Conservation (phyloP, 257 asterid species). For the Osmanthus fragrans region DNA sequence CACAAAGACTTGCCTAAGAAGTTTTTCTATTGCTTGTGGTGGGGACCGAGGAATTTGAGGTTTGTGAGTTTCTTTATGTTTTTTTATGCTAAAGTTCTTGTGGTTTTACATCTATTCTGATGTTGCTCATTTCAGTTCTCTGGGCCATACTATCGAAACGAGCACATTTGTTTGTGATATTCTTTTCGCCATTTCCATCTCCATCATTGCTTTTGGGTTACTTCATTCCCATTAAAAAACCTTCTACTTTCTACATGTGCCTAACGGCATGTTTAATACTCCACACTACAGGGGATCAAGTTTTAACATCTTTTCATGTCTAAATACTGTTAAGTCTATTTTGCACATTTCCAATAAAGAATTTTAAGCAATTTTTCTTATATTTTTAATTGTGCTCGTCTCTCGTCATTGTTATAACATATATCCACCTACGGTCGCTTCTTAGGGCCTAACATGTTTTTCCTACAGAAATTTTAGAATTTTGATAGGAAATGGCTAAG, state of each 20-base stretch:
- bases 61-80: slow-evolving; percentile 9
- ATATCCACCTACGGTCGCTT: not conserved
- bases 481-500: not conserved
- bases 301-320: not conserved
- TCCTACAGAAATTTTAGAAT: not conserved
- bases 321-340: too few species aligned
- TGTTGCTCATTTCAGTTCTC: too few species aligned
- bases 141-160: too few species aligned
- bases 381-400: too few species aligned
- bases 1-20: slow-evolving; percentile 36
- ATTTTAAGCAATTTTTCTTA: too few species aligned
- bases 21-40: slow-evolving; percentile 65
- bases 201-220: slow-evolving; percentile 32
- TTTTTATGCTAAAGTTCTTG: not conserved
- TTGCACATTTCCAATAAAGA: too few species aligned
- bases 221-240: not conserved
- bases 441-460: not conserved
- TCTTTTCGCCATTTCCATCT: slow-evolving; percentile 38
- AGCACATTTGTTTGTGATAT: slow-evolving; percentile 8
- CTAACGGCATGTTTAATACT: not conserved
- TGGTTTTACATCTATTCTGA: too few species aligned
- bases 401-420: not conserved
- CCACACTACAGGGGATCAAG: not conserved
- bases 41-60: slow-evolving; percentile 74
- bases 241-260: not conserved